These are phyloP conservation scores for Lentinus polychrous DNA, from an alignment of 1,284 basidiomycete species.

Conservation along the genomic window DNA sequence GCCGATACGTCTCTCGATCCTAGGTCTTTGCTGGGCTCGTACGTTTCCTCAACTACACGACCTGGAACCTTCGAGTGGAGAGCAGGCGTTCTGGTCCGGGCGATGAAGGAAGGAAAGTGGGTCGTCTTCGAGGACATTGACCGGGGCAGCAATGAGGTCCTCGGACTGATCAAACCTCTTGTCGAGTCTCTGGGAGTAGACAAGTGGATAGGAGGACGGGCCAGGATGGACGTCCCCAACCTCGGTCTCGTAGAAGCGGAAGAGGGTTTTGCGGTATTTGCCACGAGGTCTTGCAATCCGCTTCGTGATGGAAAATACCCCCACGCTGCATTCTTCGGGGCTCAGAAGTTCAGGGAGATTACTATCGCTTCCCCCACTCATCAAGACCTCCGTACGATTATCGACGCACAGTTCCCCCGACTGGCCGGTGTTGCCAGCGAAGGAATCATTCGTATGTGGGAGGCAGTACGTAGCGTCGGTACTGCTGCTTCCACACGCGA, in stretches of 20 bases:
- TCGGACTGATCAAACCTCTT: constrained; percentile 79
- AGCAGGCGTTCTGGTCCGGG: constrained; percentile 89
- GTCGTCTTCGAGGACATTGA: constrained; percentile 94
- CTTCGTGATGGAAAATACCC: constrained; percentile 39
- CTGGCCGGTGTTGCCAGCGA: constrained; percentile 42
- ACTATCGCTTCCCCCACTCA: constrained; percentile 51
- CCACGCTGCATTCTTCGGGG: constrained; percentile 67
- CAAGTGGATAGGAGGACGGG: constrained; percentile 73
- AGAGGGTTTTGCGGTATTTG: constrained; percentile 75
- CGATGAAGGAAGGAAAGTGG: constrained; percentile 91
- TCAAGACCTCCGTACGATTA: constrained; percentile 65
- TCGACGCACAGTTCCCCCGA: constrained; percentile 58
- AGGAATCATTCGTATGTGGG: constrained; percentile 64
- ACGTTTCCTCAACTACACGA: constrained; percentile 80
- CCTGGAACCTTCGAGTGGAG: constrained; percentile 96
- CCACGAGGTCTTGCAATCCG: constrained; percentile 60
- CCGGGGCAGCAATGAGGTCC: constrained; percentile 78
- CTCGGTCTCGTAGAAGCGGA: constrained; percentile 64
- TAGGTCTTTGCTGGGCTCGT: constrained; percentile 90
- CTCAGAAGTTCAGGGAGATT: constrained; percentile 79
- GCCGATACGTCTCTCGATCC: constrained; percentile 95
- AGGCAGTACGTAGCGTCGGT: constrained; percentile 41
- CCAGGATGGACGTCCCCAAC: constrained; percentile 63
- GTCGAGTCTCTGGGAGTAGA: constrained; percentile 72
- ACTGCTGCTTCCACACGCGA: constrained; percentile 45